These are phyloP conservation scores for Jackrogersella multiformis DNA, from an alignment of 495 filamentous ascomycete species.

Conservation along the genomic window DNA sequence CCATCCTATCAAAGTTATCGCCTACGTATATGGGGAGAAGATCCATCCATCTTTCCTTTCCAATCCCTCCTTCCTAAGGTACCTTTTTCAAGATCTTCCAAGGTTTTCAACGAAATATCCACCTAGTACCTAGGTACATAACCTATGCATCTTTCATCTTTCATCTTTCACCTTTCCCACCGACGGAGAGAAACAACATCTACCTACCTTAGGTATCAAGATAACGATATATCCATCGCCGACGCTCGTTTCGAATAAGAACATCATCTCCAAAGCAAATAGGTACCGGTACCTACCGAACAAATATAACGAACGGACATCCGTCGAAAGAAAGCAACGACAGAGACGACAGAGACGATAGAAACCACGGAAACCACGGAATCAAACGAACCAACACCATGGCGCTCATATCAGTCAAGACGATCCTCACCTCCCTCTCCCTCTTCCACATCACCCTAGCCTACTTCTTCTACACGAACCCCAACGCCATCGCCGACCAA, in stretches of 20 bases:
- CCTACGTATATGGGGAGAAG: slow-evolving; percentile 1
- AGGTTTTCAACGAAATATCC: too few species aligned
- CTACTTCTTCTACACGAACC: slow-evolving; percentile 81
- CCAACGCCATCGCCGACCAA: slow-evolving; percentile 75
- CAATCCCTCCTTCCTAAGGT: not conserved
- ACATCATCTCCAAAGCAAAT: not conserved
- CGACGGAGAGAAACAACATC: too few species aligned
- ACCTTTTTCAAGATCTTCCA: too few species aligned
- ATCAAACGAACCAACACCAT: slow-evolving; percentile 59
- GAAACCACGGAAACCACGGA: not conserved
- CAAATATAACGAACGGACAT: not conserved
- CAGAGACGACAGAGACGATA: not conserved
- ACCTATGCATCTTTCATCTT: too few species aligned
- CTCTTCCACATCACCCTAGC: slow-evolving; percentile 83
- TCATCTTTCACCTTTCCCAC: too few species aligned
- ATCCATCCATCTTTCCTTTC: not conserved
- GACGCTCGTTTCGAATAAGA: slow-evolving; percentile 13
- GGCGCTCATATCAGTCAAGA: slow-evolving; percentile 79
- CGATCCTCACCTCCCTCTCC: slow-evolving; percentile 78
- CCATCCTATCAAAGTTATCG: not conserved
- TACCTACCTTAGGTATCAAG: too few species aligned
- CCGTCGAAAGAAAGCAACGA: not conserved
- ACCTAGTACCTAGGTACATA: too few species aligned
- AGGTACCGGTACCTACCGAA: not conserved
- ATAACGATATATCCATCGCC: not conserved